Conservation (phyloP, 73 alveolate genomes). For the Tetrahymena borealis region DNA sequence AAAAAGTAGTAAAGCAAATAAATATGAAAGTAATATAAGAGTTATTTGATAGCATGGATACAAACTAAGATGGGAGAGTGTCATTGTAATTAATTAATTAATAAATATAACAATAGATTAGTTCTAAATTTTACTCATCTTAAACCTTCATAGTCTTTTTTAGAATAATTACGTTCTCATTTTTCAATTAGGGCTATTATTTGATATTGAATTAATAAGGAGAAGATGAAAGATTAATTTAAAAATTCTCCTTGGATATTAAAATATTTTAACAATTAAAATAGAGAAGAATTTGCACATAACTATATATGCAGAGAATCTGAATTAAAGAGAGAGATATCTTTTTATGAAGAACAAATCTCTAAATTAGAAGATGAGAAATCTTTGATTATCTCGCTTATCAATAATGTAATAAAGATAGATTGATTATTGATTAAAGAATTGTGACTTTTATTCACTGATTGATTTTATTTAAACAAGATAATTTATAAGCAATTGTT, state of each 20-base stretch:
- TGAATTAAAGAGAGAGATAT: not conserved
- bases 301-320: not conserved
- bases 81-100: not conserved
- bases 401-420: not conserved
- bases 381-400: not conserved
- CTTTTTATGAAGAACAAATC: not conserved
- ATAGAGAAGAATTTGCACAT: not conserved
- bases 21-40: not conserved
- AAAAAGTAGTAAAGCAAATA: not conserved
- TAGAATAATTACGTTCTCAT: too few relatives aligned
- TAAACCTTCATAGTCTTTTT: too few relatives aligned
- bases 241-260: too few relatives aligned
- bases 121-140: too few relatives aligned
- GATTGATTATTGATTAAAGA: not conserved
- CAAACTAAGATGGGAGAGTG: not conserved
- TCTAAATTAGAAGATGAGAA: not conserved
- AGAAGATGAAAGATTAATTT: too few relatives aligned
- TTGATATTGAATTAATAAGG: too few relatives aligned
- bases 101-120: too few relatives aligned
- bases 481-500: too few relatives aligned
- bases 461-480: not conserved
- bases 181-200: too few relatives aligned
- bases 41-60: not conserved
- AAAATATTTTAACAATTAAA: not conserved
- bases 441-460: too few relatives aligned